These are phyloP conservation scores for Gossypium aridum DNA, from an alignment of 441 rosid genomes.

Conservation along the genomic window DNA sequence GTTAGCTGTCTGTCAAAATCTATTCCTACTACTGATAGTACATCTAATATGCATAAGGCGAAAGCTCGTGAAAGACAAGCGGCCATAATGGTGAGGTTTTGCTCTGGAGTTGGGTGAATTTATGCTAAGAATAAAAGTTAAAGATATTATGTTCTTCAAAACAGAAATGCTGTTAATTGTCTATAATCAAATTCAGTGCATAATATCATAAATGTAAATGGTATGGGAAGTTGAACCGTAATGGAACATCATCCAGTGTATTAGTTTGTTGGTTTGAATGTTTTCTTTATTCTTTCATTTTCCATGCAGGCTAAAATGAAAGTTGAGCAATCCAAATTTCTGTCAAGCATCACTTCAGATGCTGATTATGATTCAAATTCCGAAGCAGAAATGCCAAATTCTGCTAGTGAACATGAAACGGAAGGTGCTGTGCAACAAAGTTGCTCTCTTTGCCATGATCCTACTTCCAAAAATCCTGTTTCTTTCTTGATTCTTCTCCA, in stretches of 20 bases:
- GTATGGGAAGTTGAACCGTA: not conserved
- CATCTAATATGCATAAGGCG: conserved; percentile 59
- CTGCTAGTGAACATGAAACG: conserved; percentile 33
- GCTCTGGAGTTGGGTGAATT: not conserved
- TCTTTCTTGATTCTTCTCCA: conserved; percentile 92
- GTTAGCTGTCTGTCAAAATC: conserved; percentile 40
- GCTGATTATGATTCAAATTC: conserved; percentile 40
- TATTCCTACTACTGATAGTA: no score
- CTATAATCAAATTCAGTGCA: no score
- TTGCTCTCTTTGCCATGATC: conserved; percentile 92
- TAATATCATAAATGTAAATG: no score
- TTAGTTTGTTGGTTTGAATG: not conserved
- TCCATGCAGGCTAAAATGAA: conserved; percentile 89
- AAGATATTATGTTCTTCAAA: no score
- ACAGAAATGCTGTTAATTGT: no score
- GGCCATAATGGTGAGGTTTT: conserved; percentile 70
- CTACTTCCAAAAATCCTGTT: conserved; percentile 66
- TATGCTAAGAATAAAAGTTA: not conserved
- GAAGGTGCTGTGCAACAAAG: conserved; percentile 49
- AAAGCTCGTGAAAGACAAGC: conserved; percentile 94
- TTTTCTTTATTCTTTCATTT: conserved; percentile 14
- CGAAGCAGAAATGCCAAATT: conserved; percentile 38
- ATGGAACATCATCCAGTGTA: conserved; percentile 4
- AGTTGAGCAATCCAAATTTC: conserved; percentile 92
- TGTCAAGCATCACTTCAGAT: conserved; percentile 51